phyloP scores from a whole-genome alignment of 306 rosid genomes.

The Fagus crenata region DNA sequence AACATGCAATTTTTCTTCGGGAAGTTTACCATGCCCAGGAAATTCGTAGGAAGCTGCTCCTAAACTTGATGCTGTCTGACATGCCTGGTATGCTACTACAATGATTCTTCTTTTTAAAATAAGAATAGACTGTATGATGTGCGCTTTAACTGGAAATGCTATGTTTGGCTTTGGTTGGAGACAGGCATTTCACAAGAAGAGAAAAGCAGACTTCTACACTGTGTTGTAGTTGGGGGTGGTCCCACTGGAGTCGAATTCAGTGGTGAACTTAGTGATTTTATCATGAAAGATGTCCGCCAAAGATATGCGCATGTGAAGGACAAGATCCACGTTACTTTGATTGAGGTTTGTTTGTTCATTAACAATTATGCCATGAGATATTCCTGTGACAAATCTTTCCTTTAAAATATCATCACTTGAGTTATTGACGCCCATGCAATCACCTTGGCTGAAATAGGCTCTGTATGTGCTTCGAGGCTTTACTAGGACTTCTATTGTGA shows the following conservation, averaged over 20 bases:
- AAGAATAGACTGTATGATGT: constrained; percentile 20
- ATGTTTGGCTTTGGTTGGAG: constrained; percentile 29
- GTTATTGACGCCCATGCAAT: background rate
- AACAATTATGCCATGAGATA: constrained; percentile 8
- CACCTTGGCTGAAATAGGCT: constrained; percentile 4
- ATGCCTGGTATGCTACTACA: constrained; percentile 67
- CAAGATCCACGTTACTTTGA: constrained; percentile 79
- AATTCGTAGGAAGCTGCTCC: constrained; percentile 89
- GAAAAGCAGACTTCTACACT: constrained; percentile 77
- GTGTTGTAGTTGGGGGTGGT: constrained; percentile 98
- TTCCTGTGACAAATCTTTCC: background rate
- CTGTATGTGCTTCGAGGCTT: constrained; percentile 4
- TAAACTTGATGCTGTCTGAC: constrained; percentile 85
- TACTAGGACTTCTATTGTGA: background rate
- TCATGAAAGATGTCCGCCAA: constrained; percentile 75
- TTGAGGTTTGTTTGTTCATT: constrained; percentile 62
- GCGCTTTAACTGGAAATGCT: constrained; percentile 11
- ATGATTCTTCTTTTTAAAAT: background rate
- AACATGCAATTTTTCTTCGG: constrained; percentile 86
- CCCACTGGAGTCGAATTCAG: constrained; percentile 99
- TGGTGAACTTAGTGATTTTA: constrained; percentile 97
- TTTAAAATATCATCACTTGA: background rate
- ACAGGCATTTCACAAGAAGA: constrained; percentile 79
- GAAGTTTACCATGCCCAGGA: constrained; percentile 97
- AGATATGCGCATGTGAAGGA: constrained; percentile 91